These are phyloP conservation scores for Malassezia cuniculi DNA, from an alignment of 1,284 basidiomycete species.

Conservation along the genomic window DNA sequence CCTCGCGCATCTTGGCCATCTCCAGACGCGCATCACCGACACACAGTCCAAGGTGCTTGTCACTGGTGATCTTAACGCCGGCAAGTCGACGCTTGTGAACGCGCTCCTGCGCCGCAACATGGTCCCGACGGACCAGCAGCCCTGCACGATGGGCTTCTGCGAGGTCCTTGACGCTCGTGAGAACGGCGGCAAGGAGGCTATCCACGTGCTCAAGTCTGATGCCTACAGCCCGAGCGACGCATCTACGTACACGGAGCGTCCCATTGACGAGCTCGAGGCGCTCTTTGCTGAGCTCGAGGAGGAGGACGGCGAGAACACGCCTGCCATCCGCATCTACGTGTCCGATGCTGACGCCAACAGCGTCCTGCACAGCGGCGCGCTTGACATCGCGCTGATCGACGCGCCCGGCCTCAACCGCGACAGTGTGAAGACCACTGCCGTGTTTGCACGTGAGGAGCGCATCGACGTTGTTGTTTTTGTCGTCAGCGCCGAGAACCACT, in stretches of 20 bases:
- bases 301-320: slow-evolving; percentile 22
- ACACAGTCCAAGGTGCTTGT: slow-evolving; percentile 91
- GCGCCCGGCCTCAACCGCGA: slow-evolving; percentile 95
- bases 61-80: slow-evolving; percentile 96
- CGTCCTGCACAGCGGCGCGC: slow-evolving; percentile 69
- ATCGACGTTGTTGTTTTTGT: slow-evolving; percentile 99
- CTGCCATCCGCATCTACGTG: slow-evolving; percentile 47
- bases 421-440: slow-evolving; percentile 82
- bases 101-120: slow-evolving; percentile 63
- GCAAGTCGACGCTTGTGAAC: slow-evolving; percentile 97
- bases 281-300: slow-evolving; percentile 63
- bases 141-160: slow-evolving; percentile 91
- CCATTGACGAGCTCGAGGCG: slow-evolving; percentile 62
- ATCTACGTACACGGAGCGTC: slow-evolving; percentile 61
- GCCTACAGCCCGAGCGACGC: slow-evolving; percentile 63
- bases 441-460: slow-evolving; percentile 91
- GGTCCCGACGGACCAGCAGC: slow-evolving; percentile 96
- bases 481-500: slow-evolving; percentile 95
- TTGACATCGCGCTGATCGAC: slow-evolving; percentile 96
- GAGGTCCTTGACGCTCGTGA: slow-evolving; percentile 92
- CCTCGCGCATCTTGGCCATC: slow-evolving; percentile 67
- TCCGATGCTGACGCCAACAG: slow-evolving; percentile 27
- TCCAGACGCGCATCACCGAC: slow-evolving; percentile 75
- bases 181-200: slow-evolving; percentile 59
- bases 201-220: slow-evolving; percentile 54